Evolutionary conservation across 2,329 filamentous ascomycete species (phyloP).

Genomic region (Dactylellina drechsleri): DNA sequence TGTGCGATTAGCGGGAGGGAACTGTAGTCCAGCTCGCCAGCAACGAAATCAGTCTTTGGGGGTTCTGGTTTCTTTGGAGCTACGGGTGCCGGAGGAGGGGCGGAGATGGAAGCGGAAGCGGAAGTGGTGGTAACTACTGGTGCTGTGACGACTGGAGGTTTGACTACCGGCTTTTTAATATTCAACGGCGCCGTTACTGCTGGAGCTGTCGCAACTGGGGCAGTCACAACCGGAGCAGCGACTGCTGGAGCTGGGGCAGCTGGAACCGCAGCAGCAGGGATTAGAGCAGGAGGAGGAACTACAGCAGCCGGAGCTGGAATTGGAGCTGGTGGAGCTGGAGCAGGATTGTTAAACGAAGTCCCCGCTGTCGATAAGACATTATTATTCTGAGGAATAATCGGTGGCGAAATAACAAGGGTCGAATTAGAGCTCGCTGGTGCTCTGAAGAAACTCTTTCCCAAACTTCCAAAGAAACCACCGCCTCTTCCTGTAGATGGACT

Average conservation of each 20-base stretch:
- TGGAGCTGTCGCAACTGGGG: not conserved
- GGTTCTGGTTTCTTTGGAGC: constrained; percentile 20
- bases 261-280: not conserved
- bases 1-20: constrained; percentile 73
- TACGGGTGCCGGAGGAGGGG: constrained; percentile 4
- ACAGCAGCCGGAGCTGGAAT: not conserved
- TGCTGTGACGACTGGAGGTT: constrained; percentile 12
- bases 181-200: not conserved
- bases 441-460: constrained; percentile 26
- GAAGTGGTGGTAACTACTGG: constrained; percentile 7
- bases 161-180: not conserved
- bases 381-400: not conserved
- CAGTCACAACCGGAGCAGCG: not conserved
- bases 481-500: not conserved
- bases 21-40: constrained; percentile 72
- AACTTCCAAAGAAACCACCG: constrained; percentile 31
- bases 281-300: not conserved
- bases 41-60: constrained; percentile 71
- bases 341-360: not conserved
- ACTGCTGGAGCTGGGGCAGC: not conserved
- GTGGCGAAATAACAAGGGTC: not conserved
- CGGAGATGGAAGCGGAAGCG: constrained; percentile 33
- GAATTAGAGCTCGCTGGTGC: constrained; percentile 10
- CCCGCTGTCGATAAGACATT: not conserved
- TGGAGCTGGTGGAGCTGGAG: not conserved